phyloP scores from a whole-genome alignment of 768 basidiomycete genomes.

The Galerina marginata region DNA sequence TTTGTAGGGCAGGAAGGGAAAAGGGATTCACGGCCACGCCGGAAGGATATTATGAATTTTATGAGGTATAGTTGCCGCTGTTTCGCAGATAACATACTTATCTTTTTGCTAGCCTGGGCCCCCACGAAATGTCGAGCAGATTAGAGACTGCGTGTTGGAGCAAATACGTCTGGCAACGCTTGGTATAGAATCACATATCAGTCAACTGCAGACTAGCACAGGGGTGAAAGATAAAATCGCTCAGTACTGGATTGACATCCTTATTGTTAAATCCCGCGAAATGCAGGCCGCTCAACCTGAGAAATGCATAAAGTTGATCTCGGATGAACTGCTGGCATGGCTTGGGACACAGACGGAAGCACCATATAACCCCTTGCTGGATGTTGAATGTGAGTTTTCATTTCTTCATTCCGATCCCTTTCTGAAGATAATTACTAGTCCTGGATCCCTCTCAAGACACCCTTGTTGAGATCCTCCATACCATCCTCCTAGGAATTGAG shows the following conservation, averaged over 20 bases:
- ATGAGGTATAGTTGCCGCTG: constrained; percentile 16
- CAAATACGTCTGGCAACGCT: constrained; percentile 8
- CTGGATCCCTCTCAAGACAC: constrained; percentile 29
- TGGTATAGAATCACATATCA: constrained; percentile 12
- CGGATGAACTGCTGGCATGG: constrained; percentile 10
- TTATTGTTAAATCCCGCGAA: constrained; percentile 21
- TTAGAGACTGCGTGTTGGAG: background rate
- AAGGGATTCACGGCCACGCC: constrained; percentile 34
- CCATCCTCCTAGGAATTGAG: constrained; percentile 39
- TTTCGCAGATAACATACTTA: background rate
- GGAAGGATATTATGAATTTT: constrained; percentile 33
- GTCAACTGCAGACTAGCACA: constrained; percentile 27
- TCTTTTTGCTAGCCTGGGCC: constrained; percentile 14
- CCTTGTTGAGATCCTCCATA: constrained; percentile 42
- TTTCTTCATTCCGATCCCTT: background rate
- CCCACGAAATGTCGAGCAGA: background rate
- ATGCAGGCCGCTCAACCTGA: background rate
- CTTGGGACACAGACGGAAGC: constrained; percentile 3
- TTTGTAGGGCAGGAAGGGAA: constrained; percentile 30
- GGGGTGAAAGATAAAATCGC: constrained; percentile 40
- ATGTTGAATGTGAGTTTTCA: constrained; percentile 6
- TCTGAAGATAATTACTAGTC: constrained; percentile 16
- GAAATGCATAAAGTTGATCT: background rate
- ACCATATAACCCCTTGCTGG: constrained; percentile 11
- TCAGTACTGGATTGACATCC: constrained; percentile 36